These are phyloP conservation scores for Glycyrrhiza uralensis DNA, from an alignment of 306 rosid genomes.

Conservation along the genomic window DNA sequence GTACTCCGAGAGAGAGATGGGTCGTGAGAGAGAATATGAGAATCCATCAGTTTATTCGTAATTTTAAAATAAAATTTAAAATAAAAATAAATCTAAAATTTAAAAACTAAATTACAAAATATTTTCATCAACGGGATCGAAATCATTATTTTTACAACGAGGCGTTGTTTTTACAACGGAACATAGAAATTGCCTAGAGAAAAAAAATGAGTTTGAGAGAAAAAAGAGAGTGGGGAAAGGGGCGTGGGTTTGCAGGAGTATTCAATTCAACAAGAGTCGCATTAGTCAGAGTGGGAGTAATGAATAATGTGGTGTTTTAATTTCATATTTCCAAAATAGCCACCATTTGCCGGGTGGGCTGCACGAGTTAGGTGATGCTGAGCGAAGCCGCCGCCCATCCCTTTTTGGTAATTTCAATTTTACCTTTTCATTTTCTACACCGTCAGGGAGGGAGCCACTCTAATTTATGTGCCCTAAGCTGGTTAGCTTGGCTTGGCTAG, in stretches of 20 bases:
- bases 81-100: no score
- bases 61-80: no score
- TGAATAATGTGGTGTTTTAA: neutral
- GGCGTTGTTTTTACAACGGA: no score
- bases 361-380: constrained; percentile 25
- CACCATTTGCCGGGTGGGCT: constrained; percentile 36
- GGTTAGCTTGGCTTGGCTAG: neutral
- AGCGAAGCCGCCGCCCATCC: constrained; percentile 31
- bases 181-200: no score
- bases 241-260: neutral
- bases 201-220: no score
- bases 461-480: neutral
- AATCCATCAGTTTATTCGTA: no score
- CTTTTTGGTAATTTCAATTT: constrained; percentile 14
- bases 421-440: constrained; percentile 10
- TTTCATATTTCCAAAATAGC: neutral
- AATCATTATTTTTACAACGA: no score
- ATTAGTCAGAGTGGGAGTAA: neutral
- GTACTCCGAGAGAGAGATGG: no score
- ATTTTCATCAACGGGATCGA: no score
- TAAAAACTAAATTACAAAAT: no score
- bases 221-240: neutral
- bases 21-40: no score
- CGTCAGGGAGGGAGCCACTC: constrained; percentile 26
- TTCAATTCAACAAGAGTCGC: no score